phyloP scores from a whole-genome alignment of 1,284 basidiomycete genomes.

The Cutaneotrichosporon arboriforme region DNA sequence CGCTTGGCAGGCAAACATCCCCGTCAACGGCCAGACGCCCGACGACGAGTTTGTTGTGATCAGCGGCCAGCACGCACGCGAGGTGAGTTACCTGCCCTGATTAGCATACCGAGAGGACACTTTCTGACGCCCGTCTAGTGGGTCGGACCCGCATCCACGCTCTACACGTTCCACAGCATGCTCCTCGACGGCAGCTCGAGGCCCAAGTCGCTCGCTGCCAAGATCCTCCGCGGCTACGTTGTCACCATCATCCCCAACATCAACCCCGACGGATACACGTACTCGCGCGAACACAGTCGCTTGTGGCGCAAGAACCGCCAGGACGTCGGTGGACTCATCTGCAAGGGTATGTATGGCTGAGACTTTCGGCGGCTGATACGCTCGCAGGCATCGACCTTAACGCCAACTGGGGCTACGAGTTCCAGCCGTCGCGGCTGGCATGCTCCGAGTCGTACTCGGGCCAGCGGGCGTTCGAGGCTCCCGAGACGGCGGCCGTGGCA shows the following conservation, averaged over 20 bases:
- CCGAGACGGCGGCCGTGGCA: constrained; percentile 68
- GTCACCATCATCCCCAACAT: constrained; percentile 72
- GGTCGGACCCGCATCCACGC: constrained; percentile 67
- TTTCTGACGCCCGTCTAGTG: constrained; percentile 53
- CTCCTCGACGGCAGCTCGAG: constrained; percentile 53
- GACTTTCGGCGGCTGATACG: constrained; percentile 5
- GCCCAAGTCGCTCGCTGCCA: constrained; percentile 22
- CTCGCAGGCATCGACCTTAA: constrained; percentile 73
- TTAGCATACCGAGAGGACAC: background rate
- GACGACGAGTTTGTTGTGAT: constrained; percentile 59
- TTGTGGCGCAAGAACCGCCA: constrained; percentile 83
- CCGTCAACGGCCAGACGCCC: constrained; percentile 6
- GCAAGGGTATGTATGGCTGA: constrained; percentile 39
- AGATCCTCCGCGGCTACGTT: constrained; percentile 59
- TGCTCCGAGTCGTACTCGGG: constrained; percentile 73
- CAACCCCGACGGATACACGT: constrained; percentile 78
- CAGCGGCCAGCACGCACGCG: constrained; percentile 72
- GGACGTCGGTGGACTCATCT: constrained; percentile 40
- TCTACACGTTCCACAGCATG: constrained; percentile 69
- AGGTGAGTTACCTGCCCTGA: constrained; percentile 51
- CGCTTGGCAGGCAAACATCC: constrained; percentile 31
- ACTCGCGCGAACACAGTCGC: constrained; percentile 60
- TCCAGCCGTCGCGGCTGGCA: constrained; percentile 28
- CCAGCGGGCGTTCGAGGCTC: constrained; percentile 63
- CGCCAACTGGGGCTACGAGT: constrained; percentile 59